A percentile compares a stretch with the other conserved stretches of the same genome.
Evolutionary conservation across 108 stramenopile species (phyloP).

Genomic region (Fistulifera pelliculosa): DNA sequence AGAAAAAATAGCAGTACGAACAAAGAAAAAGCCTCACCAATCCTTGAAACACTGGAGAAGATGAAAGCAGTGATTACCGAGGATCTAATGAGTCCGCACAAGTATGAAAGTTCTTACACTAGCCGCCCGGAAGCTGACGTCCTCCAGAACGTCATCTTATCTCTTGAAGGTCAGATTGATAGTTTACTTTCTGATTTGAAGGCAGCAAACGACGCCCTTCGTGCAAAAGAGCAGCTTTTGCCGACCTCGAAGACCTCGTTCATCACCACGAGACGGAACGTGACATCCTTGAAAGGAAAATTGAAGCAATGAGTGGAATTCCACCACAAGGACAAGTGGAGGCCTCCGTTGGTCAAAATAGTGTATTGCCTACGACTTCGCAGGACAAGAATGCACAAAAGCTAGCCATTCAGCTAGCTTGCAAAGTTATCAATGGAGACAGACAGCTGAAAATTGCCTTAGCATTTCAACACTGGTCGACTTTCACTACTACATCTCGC

Average conservation of each 20-base stretch:
- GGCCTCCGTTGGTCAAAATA: background rate
- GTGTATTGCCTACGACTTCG: background rate
- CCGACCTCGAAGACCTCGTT: conserved; percentile 8
- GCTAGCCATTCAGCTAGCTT: background rate
- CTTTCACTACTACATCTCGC: background rate
- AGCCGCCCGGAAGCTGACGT: background rate
- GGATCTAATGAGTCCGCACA: background rate
- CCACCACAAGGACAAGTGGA: background rate
- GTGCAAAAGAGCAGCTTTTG: conserved; percentile 8
- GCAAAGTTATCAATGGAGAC: background rate
- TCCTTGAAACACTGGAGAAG: conserved; percentile 2
- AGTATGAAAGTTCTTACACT: background rate
- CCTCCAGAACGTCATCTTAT: background rate
- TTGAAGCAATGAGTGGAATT: background rate
- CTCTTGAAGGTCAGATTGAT: conserved; percentile 7
- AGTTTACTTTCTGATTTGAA: conserved; percentile 2
- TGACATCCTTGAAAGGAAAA: conserved; percentile 2
- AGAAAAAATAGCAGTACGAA: background rate
- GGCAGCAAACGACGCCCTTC: conserved; percentile 9
- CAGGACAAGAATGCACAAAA: too few species aligned
- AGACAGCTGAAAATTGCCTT: background rate
- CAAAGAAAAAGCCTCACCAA: background rate
- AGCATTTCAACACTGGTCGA: conserved; percentile 4
- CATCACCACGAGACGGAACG: conserved; percentile 7
- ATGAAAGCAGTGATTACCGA: conserved; percentile 4